Percentiles rank a stretch among this genome's conserved stretches.
phyloP scores from a whole-genome alignment of 208 protist species.

The Angomonas desouzai region DNA sequence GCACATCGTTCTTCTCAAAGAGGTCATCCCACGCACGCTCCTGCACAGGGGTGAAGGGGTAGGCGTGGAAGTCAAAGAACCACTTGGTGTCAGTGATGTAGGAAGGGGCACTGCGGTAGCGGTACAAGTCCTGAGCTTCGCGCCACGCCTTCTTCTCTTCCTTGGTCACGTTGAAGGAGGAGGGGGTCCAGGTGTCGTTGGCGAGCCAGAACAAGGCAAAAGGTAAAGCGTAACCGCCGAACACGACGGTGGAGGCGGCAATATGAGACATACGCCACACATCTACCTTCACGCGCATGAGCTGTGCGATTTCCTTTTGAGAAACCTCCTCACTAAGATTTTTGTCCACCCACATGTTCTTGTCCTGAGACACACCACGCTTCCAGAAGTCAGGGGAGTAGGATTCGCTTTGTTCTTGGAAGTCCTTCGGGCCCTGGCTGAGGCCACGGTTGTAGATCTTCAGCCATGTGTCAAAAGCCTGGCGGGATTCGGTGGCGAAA shows the following conservation, averaged over 20 bases:
- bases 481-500: slow-evolving; percentile 53
- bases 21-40: slow-evolving; percentile 89
- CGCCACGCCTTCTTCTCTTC: slow-evolving; percentile 79
- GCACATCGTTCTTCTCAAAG: slow-evolving; percentile 92
- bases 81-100: slow-evolving; percentile 88
- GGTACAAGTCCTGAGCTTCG: slow-evolving; percentile 85
- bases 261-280: slow-evolving; percentile 80
- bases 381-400: slow-evolving; percentile 87
- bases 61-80: slow-evolving; percentile 86
- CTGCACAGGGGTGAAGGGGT: slow-evolving; percentile 67
- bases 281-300: slow-evolving; percentile 83
- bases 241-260: slow-evolving; percentile 32
- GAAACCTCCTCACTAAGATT: slow-evolving; percentile 82
- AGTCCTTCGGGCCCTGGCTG: slow-evolving; percentile 63
- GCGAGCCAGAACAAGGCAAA: slow-evolving; percentile 80
- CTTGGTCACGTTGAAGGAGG: slow-evolving; percentile 48
- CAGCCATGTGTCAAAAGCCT: slow-evolving; percentile 65
- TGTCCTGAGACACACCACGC: slow-evolving; percentile 75
- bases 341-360: slow-evolving; percentile 92
- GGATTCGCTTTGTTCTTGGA: slow-evolving; percentile 71
- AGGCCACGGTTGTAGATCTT: slow-evolving; percentile 84
- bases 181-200: slow-evolving; percentile 86
- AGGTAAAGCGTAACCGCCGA: slow-evolving; percentile 80
- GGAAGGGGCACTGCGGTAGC: slow-evolving; percentile 84
- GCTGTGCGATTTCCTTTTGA: slow-evolving; percentile 76